Base-by-base conservation (phyloP, 2,329 filamentous ascomycete genomes). In the Fusarium solani-melongenae region DNA sequence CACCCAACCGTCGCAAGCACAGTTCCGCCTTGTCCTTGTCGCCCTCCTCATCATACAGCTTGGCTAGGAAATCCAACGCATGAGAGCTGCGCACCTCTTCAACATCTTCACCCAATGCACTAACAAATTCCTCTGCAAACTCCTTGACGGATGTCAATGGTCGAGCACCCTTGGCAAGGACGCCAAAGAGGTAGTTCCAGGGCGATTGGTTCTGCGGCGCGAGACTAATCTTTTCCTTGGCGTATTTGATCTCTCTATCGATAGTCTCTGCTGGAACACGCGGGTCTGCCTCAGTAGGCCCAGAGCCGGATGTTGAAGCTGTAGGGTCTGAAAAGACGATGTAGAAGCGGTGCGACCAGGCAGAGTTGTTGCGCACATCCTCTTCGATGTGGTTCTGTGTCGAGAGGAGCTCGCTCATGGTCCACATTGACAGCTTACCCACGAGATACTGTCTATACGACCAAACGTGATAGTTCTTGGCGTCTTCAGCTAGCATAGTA, bases 401-500 rank as follows among this genome's bases (percentile, higher is more conserved):
- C 68, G 92, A 91, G 60, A 86, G 83, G 22, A 97, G 85, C 86
- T 99, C 91, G 56, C 87, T 86, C 81, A 93, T 91, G 85, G 74
- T 90, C 88, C 82, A 98, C 86, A 84, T 92, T 81, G 91, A 92
- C 87, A 93, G 83, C 79, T 90, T 90, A 60, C 85, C 84, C 44
- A 91, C 89, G 22, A 92, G 82, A 79, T 89, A 91, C 81, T 98
- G 94, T 67, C 96, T 89, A 85, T 98, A 99, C 64, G 92, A 94
- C 96, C 96, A 99, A 56, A 98, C 96, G 81, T 99, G 96, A 82
- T 99, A 98, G 86, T 99, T 99, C 85, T 99, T 99, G 58, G 93
- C 90, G 81, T 99, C 96, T 76, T 93, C 88, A 44, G 88, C 89
- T 63, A 99, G 92, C 89, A 99, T 98, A 55, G 88, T 83, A 67